Base-by-base conservation (phyloP, 2,329 filamentous ascomycete genomes). In the Colletotrichum karsti region DNA sequence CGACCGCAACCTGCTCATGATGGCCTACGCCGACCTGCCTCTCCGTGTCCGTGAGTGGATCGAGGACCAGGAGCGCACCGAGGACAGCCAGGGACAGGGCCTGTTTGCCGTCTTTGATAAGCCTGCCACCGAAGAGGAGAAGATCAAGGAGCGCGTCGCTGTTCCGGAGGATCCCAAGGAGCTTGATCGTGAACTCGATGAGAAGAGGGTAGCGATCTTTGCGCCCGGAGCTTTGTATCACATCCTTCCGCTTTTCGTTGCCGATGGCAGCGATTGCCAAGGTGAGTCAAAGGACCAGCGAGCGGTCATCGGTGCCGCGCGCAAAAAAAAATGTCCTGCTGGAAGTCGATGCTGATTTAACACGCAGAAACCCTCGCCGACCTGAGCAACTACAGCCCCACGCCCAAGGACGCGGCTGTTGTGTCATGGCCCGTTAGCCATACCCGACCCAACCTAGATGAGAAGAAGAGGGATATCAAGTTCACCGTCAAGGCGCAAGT, bases 41-140 rank as follows among this genome's bases (percentile, higher is more conserved):
- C 69, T 80, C 22, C 72, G 72, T 33, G 83, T 85, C 55, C 76
- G 80, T 39, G 77, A 81, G 73, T 88, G 85, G 85, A 81, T 87
- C 50, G 82, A 84, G 73, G 76, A 76, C 41, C 77, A 84, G 70
- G 80, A 82, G 59, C 73, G 79, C 10, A 71, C 63, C 2, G 72
- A 74, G 8, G 55, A 30, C 6, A 77, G 77, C 4, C 64, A 73
- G 9, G 76, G 79, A 20, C 79, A 78, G 72, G 80, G 79, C 0
- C 73, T 84, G 7, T 84, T 80, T 68, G 82, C 78, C 18, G 74
- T 84, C 5, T 83, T 83, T 37, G 74, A 79, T 26, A 80, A 77
- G 69, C 77, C 80, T 5, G 76, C 77, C 51, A 77, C 79, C 26
- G 75, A 77, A 3, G 77, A 80, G 18, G 78, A 77, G 33, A 78